These are phyloP conservation scores for Dianthus caryophyllus DNA, from an alignment of 148 eudicot genomes.

Conservation along the genomic window DNA sequence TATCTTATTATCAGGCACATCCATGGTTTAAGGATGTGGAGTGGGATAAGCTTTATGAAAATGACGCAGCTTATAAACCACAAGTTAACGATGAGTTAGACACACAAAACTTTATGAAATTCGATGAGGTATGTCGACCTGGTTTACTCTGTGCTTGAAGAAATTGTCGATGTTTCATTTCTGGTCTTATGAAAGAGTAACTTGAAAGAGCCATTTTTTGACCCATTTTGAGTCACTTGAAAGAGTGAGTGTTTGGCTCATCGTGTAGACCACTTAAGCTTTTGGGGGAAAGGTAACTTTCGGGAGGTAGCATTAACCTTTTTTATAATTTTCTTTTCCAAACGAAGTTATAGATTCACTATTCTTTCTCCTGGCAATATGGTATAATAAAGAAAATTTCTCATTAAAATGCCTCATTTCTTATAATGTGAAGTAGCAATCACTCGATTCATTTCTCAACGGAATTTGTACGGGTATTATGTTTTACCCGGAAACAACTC, in stretches of 20 bases:
- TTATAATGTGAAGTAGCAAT: not conserved
- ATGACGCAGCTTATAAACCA: constrained; percentile 89
- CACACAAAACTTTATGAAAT: constrained; percentile 96
- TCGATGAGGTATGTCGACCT: constrained; percentile 68
- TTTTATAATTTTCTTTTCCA: not conserved
- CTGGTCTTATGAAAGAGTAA: too few relatives aligned
- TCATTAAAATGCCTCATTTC: not conserved
- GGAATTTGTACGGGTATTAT: not conserved
- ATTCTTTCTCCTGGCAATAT: not conserved
- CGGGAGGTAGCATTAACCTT: not conserved
- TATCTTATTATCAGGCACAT: constrained; percentile 77
- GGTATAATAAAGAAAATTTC: not conserved
- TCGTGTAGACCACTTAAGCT: not conserved
- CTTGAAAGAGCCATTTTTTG: too few relatives aligned
- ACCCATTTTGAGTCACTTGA: too few relatives aligned
- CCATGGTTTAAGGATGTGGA: constrained; percentile 79
- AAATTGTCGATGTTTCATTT: not conserved
- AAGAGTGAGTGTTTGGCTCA: too few relatives aligned
- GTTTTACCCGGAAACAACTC: not conserved
- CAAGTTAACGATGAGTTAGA: constrained; percentile 92
- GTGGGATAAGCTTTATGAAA: constrained; percentile 92
- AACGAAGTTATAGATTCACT: not conserved
- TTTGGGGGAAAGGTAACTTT: not conserved
- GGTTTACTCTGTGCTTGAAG: not conserved
- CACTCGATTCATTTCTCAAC: not conserved